Percentiles rank a stretch among this genome's conserved stretches.
Conservation (phyloP, 176 grass and related monocot species). For the Oryza glaberrima region DNA sequence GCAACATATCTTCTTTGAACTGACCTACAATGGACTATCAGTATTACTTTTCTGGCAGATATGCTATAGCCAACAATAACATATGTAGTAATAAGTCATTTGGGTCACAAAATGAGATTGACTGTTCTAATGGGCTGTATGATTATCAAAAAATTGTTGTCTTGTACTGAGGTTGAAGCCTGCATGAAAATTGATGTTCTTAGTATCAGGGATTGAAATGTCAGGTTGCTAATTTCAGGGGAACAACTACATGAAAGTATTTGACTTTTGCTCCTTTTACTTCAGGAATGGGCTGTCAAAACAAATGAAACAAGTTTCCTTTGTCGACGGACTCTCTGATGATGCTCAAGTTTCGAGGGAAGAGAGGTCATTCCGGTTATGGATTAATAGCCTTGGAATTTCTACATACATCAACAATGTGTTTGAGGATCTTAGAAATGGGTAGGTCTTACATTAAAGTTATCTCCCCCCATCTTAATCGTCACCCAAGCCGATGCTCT, state of each 20-base stretch:
- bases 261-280: conserved; percentile 31
- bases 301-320: conserved; percentile 86
- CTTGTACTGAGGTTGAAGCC: background rate
- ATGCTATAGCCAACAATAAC: background rate
- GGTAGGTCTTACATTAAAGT: conserved; percentile 53
- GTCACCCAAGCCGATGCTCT: conserved; percentile 2
- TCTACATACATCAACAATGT: conserved; percentile 94
- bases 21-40: background rate
- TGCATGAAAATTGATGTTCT: background rate
- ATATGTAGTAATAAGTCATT: background rate
- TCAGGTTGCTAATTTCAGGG: background rate
- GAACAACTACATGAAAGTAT: background rate
- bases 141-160: background rate
- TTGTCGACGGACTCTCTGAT: conserved; percentile 78
- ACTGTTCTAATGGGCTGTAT: background rate
- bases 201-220: background rate
- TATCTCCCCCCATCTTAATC: conserved; percentile 21
- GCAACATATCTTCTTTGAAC: background rate
- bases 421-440: conserved; percentile 97
- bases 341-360: conserved; percentile 91
- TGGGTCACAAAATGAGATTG: background rate
- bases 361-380: conserved; percentile 88
- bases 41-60: background rate
- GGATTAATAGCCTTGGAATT: conserved; percentile 99
- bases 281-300: conserved; percentile 92